Conservation (phyloP, 441 rosid species). For the Adansonia madagascariensis region DNA sequence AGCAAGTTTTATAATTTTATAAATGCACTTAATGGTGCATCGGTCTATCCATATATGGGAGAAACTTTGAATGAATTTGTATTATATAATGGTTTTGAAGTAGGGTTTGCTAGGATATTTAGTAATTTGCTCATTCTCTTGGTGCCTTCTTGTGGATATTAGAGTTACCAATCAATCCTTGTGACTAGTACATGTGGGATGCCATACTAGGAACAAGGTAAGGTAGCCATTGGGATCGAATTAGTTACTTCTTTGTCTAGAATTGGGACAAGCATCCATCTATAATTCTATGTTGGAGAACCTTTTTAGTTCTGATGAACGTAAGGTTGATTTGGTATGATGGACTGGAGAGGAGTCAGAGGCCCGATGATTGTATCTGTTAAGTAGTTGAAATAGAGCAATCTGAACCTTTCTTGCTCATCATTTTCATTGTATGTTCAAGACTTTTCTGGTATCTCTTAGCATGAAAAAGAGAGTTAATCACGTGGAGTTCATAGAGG, state of each 20-base stretch:
- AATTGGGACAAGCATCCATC: neutral
- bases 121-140: neutral
- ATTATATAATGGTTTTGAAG: neutral
- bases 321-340: neutral
- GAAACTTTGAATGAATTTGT: neutral
- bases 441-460: neutral
- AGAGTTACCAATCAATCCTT: neutral
- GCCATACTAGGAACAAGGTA: neutral
- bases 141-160: neutral
- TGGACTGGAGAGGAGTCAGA: neutral
- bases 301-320: neutral
- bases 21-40: neutral
- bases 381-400: neutral
- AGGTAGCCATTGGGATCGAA: neutral
- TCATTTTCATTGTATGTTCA: neutral
- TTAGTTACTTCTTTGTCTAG: neutral
- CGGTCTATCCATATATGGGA: neutral
- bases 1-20: neutral
- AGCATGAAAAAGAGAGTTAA: neutral
- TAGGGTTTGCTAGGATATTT: neutral
- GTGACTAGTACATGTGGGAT: neutral
- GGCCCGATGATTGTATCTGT: neutral
- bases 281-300: neutral
- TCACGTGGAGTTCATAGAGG: neutral
- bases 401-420: neutral